Evolutionary conservation across 116 monocot species (phyloP), one percentile per base, ranked within the genome.

Genomic region (Thalassia testudinum): DNA sequence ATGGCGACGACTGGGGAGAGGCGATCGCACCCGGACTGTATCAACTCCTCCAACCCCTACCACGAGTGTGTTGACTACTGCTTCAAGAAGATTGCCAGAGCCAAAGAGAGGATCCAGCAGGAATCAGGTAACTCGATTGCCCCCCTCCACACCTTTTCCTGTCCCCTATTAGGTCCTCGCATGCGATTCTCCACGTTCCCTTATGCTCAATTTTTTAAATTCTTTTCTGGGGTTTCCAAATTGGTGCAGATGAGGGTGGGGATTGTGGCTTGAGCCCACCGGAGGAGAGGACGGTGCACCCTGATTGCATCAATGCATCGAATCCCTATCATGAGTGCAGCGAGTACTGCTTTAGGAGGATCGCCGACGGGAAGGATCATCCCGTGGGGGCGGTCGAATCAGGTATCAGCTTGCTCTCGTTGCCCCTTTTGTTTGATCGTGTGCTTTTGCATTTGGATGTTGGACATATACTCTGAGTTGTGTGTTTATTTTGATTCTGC

Each of bases 51-150:
- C 15, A 70, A 70, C 44, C 70, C 63, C 21, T 58, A 52, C 53
- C 70, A 70, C 30, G 58, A 70, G 49, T 70, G 70, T 29, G 52
- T 58, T 1, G 70, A 70, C 20, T 70, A 57, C 47, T 70, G 70
- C 58, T 63, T 63, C 34, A 44, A 37, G 11, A 63, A 49, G 63
- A 70, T 70, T 25, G 42, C 63, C 5, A 57, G 53, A 26, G 52
- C 48, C 13, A 70, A 45, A 45, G 51, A 70, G 21, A 49, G 56
- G 30, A 34, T 34, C 30, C 30, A 10, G 6, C 30, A 10, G 6
- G 30, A 34, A 34, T 34, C 10, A 34, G 30, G 30, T 34, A 34
- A 34, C 10, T 34, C 30, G 3, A 34, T 34, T 10, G 30, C 10
- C 30, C n/a, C n/a, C n/a, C n/a, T n/a, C n/a, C n/a, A n/a, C n/a